Base-by-base conservation (phyloP, 2,329 filamentous ascomycete genomes). In the Penicillium occitanis region DNA sequence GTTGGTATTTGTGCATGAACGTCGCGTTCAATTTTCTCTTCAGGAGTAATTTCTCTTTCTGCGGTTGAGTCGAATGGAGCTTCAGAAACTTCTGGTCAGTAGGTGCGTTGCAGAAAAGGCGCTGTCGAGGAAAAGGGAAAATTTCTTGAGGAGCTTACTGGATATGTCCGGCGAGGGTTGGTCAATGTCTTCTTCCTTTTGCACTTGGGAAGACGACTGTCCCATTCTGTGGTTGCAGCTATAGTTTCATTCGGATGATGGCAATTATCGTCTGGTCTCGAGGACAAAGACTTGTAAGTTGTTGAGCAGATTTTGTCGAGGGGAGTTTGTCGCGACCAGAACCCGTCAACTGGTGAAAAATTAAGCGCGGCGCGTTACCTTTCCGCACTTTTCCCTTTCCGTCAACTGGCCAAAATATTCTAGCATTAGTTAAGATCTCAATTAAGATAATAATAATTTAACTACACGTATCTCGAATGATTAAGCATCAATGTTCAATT, bases 401-500 rank as follows among this genome's bases (percentile, higher is more conserved):
- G 61, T 63, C 19, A 22, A 40, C 53, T 57, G 30, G 51, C 6
- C 7, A 37, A 19, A 57, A 35, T 37, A 2, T 28, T 28, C 14
- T 19, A 19, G 19, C 19, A 19, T 19, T 19, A 19, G 19, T 19
- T 19, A 19, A 19, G 19, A 19, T 19, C 19, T 19, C 19, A 19
- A 19, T 19, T 19, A 19, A 19, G 19, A 19, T 19, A 19, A 19
- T 19, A 19, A 19, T 19, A 19, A 19, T 19, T 19, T 19, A 19
- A 19, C 19, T 19, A 19, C 19, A 19, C 19, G 19, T 19, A 19
- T 19, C 19, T 19, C 33, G 25, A 53, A 25, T 40, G 50, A 13
- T 75, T 64, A 77, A 50, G 71, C 69, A 25, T 72, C 73, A 46
- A 79, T 68, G 66, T 78, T 76, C 75, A 81, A 74, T 59, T 81